Percentiles rank a stretch among this genome's conserved stretches.
phyloP scores from a whole-genome alignment of 2,329 filamentous ascomycete genomes.

The Ceratocystis destructans region DNA sequence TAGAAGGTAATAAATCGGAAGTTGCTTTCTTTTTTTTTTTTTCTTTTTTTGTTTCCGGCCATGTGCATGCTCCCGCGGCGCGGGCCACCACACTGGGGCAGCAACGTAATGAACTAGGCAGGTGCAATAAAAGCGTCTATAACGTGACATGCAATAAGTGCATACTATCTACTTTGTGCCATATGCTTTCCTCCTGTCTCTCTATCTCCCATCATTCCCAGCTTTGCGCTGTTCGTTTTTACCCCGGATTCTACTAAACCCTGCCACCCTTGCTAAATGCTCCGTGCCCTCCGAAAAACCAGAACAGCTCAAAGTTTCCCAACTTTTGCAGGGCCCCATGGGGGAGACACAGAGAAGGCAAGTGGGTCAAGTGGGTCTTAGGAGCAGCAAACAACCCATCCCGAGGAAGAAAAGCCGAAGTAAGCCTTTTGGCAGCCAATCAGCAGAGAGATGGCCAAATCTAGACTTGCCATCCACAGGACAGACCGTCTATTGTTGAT shows the following conservation, averaged over 20 bases:
- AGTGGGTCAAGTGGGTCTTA: constrained; percentile 1
- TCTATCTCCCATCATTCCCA: neutral
- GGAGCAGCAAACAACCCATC: neutral
- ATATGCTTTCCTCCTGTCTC: neutral
- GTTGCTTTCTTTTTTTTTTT: neutral
- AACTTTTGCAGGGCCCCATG: constrained; percentile 1
- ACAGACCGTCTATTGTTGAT: neutral
- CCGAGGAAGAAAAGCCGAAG: constrained; percentile 6
- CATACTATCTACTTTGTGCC: neutral
- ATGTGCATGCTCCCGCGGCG: neutral
- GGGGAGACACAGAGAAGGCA: neutral
- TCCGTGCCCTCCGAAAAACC: constrained; percentile 5
- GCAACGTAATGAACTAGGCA: neutral
- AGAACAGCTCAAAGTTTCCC: constrained; percentile 2
- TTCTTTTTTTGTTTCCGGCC: neutral
- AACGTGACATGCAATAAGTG: neutral
- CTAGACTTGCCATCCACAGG: neutral
- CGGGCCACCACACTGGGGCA: neutral
- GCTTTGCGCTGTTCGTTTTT: neutral
- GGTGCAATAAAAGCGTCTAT: neutral
- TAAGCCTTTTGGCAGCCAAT: neutral
- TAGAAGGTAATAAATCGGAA: neutral
- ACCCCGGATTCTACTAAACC: constrained; percentile 7
- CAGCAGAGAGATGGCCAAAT: neutral
- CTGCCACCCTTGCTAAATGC: constrained; percentile 1